These are phyloP conservation scores for Mycena rebaudengoi DNA, from an alignment of 768 basidiomycete species.

Conservation along the genomic window DNA sequence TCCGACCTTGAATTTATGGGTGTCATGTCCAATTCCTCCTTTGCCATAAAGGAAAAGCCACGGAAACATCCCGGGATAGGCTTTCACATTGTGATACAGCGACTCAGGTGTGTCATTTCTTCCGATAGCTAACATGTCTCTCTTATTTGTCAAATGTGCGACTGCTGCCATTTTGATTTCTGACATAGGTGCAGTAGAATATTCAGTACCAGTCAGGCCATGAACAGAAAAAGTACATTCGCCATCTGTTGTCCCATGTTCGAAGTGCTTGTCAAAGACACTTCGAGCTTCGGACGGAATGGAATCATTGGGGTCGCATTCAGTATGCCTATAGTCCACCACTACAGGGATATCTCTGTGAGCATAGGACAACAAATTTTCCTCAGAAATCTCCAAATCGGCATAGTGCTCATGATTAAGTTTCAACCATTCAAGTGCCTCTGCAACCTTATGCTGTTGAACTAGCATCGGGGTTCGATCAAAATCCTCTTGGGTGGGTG, in stretches of 20 bases:
- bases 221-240: conserved; percentile 48
- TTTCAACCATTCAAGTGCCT: conserved; percentile 19
- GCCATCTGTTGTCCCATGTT: conserved; percentile 32
- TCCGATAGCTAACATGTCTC: conserved; percentile 30
- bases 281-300: not conserved
- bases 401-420: no score
- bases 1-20: conserved; percentile 7
- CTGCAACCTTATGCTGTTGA: conserved; percentile 7
- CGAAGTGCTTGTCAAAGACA: conserved; percentile 15
- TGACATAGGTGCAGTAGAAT: conserved; percentile 15
- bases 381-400: conserved; percentile 10
- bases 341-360: conserved; percentile 13
- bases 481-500: not conserved
- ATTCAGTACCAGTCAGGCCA: conserved; percentile 39
- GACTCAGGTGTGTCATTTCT: conserved; percentile 27
- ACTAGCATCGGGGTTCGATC: conserved; percentile 24
- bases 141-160: conserved; percentile 24
- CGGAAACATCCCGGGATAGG: no score
- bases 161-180: conserved; percentile 31
- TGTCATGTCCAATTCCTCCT: conserved; percentile 37
- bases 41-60: no score
- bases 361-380: conserved; percentile 8
- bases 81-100: no score
- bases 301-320: conserved; percentile 1
- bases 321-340: conserved; percentile 14